These are phyloP conservation scores for Chlamydomonas sp. DNA, from an alignment of 139 green algal species.

Conservation along the genomic window DNA sequence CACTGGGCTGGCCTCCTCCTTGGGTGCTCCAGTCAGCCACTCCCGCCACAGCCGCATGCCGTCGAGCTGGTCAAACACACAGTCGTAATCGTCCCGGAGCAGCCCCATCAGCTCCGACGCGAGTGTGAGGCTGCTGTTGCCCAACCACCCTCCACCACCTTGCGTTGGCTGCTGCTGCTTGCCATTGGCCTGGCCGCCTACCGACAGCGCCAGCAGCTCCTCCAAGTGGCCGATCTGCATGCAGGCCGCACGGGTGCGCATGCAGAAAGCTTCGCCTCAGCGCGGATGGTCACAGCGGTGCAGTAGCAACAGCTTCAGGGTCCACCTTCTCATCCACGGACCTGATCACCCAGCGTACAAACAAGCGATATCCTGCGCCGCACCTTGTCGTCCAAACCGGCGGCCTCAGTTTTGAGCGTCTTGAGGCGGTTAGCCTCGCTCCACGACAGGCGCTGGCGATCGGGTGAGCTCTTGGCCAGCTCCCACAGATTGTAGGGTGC, in stretches of 20 bases:
- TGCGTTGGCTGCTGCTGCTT: not conserved
- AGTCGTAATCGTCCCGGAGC: not conserved
- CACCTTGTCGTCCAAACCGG: not conserved
- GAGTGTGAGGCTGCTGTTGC: not conserved
- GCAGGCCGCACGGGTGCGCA: too few relatives aligned
- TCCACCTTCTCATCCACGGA: too few relatives aligned
- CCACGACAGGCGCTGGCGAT: not conserved
- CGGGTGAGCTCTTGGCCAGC: not conserved
- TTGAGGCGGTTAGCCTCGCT: not conserved
- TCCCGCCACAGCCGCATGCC: not conserved
- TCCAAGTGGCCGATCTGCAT: not conserved
- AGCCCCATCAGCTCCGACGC: not conserved
- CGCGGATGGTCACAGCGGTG: too few relatives aligned
- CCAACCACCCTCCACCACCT: too few relatives aligned
- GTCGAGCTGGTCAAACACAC: not conserved
- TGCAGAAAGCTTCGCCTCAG: too few relatives aligned
- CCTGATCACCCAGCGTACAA: too few relatives aligned
- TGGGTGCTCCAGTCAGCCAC: too few relatives aligned
- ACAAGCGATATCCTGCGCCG: too few relatives aligned
- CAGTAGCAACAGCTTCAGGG: too few relatives aligned
- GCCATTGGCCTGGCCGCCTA: not conserved
- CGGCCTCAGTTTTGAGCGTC: not conserved
- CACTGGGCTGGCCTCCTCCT: not conserved
- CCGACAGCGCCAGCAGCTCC: not conserved
- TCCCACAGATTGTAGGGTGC: conserved; percentile 49